A percentile compares a stretch with the other conserved stretches of the same genome.
Conservation (phyloP, 441 rosid genomes). For the Bocquillonia castaneifolia region DNA sequence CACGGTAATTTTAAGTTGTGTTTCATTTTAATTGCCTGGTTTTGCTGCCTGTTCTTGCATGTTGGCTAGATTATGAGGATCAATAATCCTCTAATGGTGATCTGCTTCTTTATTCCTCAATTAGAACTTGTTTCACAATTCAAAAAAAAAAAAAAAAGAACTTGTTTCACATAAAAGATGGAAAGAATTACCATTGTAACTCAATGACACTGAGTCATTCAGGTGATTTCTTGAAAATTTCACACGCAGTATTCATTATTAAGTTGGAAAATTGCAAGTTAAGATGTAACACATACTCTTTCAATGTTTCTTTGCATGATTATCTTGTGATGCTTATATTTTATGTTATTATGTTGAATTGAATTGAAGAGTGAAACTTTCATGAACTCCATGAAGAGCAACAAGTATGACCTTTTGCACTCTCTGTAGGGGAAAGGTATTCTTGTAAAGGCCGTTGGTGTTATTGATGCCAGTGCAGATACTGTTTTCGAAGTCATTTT, state of each 20-base stretch:
- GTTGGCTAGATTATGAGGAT: neutral
- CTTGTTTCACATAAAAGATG: neutral
- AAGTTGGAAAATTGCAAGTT: neutral
- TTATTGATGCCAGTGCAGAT: constrained; percentile 85
- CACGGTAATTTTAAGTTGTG: too few species aligned
- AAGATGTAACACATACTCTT: neutral
- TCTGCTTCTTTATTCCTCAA: neutral
- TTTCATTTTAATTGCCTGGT: neutral
- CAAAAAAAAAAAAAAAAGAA: too few species aligned
- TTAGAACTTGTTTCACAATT: too few species aligned
- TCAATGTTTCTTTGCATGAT: constrained; percentile 5
- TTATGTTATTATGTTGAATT: constrained; percentile 3
- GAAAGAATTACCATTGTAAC: neutral
- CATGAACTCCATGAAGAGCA: constrained; percentile 10
- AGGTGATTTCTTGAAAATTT: neutral
- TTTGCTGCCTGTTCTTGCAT: neutral
- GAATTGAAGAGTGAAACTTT: constrained; percentile 12
- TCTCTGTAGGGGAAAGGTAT: constrained; percentile 66
- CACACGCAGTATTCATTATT: neutral
- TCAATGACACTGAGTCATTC: neutral
- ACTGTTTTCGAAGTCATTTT: constrained; percentile 80
- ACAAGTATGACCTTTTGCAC: constrained; percentile 27
- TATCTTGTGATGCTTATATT: neutral
- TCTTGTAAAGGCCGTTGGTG: constrained; percentile 90
- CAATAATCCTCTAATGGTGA: neutral